phyloP scores from a whole-genome alignment of 2,329 filamentous ascomycete genomes.

The Fusarium heterosporum region DNA sequence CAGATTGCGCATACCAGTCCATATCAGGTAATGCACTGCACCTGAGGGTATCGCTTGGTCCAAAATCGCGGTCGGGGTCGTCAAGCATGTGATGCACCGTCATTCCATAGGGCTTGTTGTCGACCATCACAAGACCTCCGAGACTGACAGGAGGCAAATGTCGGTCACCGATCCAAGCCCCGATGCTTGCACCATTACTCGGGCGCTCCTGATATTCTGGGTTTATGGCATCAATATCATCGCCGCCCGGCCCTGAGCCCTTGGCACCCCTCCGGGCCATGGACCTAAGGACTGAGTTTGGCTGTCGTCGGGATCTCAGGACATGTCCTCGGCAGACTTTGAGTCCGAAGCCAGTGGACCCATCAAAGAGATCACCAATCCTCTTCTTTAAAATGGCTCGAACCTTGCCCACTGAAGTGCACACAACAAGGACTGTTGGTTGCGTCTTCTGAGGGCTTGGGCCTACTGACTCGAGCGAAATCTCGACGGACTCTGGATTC shows the following conservation, averaged over 20 bases:
- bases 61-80: slow-evolving; percentile 65
- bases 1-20: slow-evolving; percentile 59
- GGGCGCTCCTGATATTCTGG: slow-evolving; percentile 83
- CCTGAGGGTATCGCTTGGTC: slow-evolving; percentile 44
- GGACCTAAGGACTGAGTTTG: slow-evolving; percentile 48
- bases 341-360: slow-evolving; percentile 69
- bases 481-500: slow-evolving; percentile 80
- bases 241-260: slow-evolving; percentile 53
- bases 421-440: slow-evolving; percentile 82
- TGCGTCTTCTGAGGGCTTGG: slow-evolving; percentile 73
- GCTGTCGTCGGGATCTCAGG: slow-evolving; percentile 66
- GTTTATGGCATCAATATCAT: slow-evolving; percentile 67
- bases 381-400: slow-evolving; percentile 77
- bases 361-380: slow-evolving; percentile 73
- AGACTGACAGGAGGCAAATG: slow-evolving; percentile 93
- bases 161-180: slow-evolving; percentile 85
- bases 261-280: slow-evolving; percentile 50
- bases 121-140: slow-evolving; percentile 86
- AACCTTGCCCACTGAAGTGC: slow-evolving; percentile 79
- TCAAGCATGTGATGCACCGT: slow-evolving; percentile 98
- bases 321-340: slow-evolving; percentile 79
- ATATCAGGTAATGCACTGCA: slow-evolving; percentile 57
- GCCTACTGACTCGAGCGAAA: slow-evolving; percentile 80
- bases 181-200: slow-evolving; percentile 89
- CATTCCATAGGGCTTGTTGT: slow-evolving; percentile 89